Percentiles rank a stretch among this genome's conserved stretches.
Conservation (phyloP, 2,329 filamentous ascomycete species). For the Phialophora expanda region DNA sequence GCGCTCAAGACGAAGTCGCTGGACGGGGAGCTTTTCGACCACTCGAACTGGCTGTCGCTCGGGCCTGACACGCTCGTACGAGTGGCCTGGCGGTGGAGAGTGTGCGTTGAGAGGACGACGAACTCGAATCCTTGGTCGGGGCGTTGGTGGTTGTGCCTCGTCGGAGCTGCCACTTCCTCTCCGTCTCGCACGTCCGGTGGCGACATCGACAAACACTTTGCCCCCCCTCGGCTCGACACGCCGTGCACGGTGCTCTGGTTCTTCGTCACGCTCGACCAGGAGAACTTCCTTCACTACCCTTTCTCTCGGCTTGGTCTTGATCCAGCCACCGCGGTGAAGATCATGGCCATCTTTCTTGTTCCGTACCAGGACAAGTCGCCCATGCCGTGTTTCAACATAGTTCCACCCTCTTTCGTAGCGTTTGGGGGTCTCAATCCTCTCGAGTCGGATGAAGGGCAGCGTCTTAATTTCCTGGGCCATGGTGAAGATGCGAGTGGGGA, state of each 20-base stretch:
- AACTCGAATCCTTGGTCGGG: conserved; percentile 11
- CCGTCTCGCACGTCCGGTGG: background rate
- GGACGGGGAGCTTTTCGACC: conserved; percentile 12
- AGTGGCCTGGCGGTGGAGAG: background rate
- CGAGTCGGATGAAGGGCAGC: background rate
- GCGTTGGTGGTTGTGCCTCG: background rate
- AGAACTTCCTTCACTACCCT: background rate
- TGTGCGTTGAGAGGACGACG: conserved; percentile 6
- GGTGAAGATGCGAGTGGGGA: conserved; percentile 4
- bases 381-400: conserved; percentile 6
- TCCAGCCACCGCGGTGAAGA: conserved; percentile 5
- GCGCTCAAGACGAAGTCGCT: background rate
- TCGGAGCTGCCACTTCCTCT: background rate
- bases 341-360: conserved; percentile 7
- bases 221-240: background rate
- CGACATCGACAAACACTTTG: conserved; percentile 9
- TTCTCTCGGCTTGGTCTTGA: conserved; percentile 1
- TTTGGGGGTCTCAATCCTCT: conserved; percentile 1
- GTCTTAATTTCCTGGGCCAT: background rate
- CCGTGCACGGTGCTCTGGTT: background rate
- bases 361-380: conserved; percentile 8
- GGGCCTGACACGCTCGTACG: background rate
- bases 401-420: conserved; percentile 12
- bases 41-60: background rate
- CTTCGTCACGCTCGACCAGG: background rate